These are phyloP conservation scores for Sphaerosporella brunnea DNA, from an alignment of 495 filamentous ascomycete species.

Conservation along the genomic window DNA sequence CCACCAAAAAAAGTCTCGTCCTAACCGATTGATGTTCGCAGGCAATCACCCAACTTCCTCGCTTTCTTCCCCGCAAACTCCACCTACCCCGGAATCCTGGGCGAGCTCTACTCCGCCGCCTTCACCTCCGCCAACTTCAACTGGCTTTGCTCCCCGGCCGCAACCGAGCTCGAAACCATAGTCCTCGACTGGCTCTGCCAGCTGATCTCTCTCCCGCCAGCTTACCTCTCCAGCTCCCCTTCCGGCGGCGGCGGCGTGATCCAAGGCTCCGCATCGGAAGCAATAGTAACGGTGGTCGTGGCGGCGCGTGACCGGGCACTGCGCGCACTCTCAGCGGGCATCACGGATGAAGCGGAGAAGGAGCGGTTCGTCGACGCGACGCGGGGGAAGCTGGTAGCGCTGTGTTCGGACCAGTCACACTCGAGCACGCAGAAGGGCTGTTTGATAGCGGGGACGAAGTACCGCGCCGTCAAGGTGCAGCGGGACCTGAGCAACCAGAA, in stretches of 20 bases:
- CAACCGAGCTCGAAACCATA: constrained; percentile 92
- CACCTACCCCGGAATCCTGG: constrained; percentile 73
- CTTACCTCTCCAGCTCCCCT: constrained; percentile 57
- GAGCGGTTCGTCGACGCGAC: constrained; percentile 49
- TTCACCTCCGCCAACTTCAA: constrained; percentile 89
- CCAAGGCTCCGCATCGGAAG: constrained; percentile 83
- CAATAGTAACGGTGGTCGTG: constrained; percentile 70
- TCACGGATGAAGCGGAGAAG: constrained; percentile 38
- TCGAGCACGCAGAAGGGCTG: constrained; percentile 75
- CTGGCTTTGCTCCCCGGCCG: constrained; percentile 86
- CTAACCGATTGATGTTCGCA: no score
- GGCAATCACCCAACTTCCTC: constrained; percentile 85
- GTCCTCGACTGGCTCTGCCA: constrained; percentile 84
- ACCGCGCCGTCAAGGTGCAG: constrained; percentile 44
- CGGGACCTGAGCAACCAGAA: constrained; percentile 33
- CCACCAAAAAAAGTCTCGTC: no score
- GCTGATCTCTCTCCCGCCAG: constrained; percentile 51
- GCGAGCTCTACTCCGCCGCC: constrained; percentile 78
- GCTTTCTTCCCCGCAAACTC: constrained; percentile 81
- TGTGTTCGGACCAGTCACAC: constrained; percentile 66
- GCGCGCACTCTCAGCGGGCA: constrained; percentile 35
- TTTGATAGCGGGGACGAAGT: constrained; percentile 66
- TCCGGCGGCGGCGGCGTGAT: constrained; percentile 77
- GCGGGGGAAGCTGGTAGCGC: constrained; percentile 55
- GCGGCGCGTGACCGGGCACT: constrained; percentile 74